These are phyloP conservation scores for Neopestalotiopsis sp. DNA, from an alignment of 2,329 filamentous ascomycete species.

Conservation along the genomic window DNA sequence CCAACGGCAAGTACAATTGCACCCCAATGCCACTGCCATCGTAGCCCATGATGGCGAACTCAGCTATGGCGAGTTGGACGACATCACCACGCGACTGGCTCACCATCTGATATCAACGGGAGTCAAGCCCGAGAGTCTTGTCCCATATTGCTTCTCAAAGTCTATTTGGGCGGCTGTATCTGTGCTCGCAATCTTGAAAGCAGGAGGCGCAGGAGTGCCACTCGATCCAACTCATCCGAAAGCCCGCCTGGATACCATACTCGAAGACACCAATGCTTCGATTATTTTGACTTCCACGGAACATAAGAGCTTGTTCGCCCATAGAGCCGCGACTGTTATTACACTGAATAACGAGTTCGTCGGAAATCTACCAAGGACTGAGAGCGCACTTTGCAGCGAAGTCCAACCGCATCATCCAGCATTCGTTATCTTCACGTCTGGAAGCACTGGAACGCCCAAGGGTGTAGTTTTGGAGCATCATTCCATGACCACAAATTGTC, in stretches of 20 bases:
- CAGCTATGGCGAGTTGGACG: slow-evolving; percentile 22
- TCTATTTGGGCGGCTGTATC: slow-evolving; percentile 41
- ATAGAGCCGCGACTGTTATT: slow-evolving; percentile 20
- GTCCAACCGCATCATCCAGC: slow-evolving; percentile 23
- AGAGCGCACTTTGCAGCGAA: not conserved
- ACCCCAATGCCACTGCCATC: slow-evolving; percentile 11
- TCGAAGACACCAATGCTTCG: slow-evolving; percentile 22
- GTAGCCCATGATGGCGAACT: slow-evolving; percentile 17
- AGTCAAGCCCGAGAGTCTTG: slow-evolving; percentile 38
- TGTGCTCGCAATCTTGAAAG: slow-evolving; percentile 40
- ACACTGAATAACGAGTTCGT: slow-evolving; percentile 18
- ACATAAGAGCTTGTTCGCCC: slow-evolving; percentile 21
- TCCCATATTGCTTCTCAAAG: slow-evolving; percentile 41
- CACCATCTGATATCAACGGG: slow-evolving; percentile 36
- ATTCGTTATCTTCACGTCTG: slow-evolving; percentile 28
- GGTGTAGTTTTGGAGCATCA: slow-evolving; percentile 26
- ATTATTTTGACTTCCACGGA: slow-evolving; percentile 24
- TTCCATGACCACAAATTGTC: slow-evolving; percentile 18
- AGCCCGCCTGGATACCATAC: slow-evolving; percentile 28
- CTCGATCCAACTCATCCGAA: slow-evolving; percentile 43
- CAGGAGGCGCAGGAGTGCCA: slow-evolving; percentile 42
- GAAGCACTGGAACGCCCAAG: slow-evolving; percentile 29
- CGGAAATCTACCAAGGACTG: slow-evolving; percentile 4
- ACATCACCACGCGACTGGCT: slow-evolving; percentile 29
- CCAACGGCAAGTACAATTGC: not conserved